Evolutionary conservation across 768 basidiomycete species (phyloP).

Genomic region (Mycena floridula): DNA sequence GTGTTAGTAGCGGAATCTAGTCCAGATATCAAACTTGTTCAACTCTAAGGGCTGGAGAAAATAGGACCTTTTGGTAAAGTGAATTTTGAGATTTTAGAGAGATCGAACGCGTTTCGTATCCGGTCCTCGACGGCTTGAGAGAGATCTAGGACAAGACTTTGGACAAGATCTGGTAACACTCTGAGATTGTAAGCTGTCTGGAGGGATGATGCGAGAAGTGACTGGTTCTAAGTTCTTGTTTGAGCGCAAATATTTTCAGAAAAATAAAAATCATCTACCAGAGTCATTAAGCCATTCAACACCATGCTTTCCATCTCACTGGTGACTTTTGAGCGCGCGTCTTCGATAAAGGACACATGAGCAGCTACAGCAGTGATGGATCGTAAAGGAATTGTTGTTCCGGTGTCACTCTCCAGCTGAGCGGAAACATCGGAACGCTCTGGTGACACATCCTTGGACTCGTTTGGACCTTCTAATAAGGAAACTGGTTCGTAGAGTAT

Average conservation of each 20-base stretch:
- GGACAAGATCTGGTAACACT: slow-evolving; percentile 77
- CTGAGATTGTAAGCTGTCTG: slow-evolving; percentile 95
- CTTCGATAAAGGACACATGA: slow-evolving; percentile 67
- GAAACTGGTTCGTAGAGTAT: slow-evolving; percentile 30
- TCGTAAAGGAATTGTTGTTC: slow-evolving; percentile 49
- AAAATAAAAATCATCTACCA: slow-evolving; percentile 43
- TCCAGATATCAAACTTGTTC: not conserved
- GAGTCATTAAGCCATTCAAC: slow-evolving; percentile 62
- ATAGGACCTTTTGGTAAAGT: slow-evolving; percentile 67
- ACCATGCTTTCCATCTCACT: slow-evolving; percentile 92
- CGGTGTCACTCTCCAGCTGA: slow-evolving; percentile 7
- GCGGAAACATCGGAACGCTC: not conserved
- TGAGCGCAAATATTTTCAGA: slow-evolving; percentile 1
- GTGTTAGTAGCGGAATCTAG: slow-evolving; percentile 21
- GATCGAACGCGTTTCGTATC: slow-evolving; percentile 80
- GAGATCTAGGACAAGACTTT: slow-evolving; percentile 70
- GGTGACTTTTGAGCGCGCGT: slow-evolving; percentile 63
- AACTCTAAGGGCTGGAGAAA: not conserved
- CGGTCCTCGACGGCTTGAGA: slow-evolving; percentile 79
- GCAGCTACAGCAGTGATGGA: slow-evolving; percentile 66
- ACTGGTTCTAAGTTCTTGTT: slow-evolving; percentile 61
- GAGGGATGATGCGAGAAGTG: slow-evolving; percentile 84
- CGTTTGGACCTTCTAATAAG: slow-evolving; percentile 40
- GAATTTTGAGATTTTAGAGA: slow-evolving; percentile 82
- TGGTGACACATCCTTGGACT: not conserved